Evolutionary conservation across 768 basidiomycete species (phyloP).

Genomic region (Naganishia kalamii): DNA sequence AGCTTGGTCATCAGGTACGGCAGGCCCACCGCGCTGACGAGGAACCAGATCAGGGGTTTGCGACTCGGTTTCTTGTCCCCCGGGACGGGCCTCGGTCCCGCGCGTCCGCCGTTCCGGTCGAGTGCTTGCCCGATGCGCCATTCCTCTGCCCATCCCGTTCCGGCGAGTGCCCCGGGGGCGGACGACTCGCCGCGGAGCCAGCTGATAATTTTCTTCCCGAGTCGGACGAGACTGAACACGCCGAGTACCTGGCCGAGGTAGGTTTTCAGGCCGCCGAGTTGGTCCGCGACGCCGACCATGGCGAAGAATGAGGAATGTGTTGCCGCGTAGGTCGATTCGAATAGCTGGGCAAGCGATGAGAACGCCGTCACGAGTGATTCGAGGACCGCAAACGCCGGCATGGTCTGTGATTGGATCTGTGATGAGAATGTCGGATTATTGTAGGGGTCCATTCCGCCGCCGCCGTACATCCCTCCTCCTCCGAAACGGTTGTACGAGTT

Average conservation of each 20-base stretch:
- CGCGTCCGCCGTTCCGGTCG: constrained; percentile 9
- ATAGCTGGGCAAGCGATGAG: constrained; percentile 89
- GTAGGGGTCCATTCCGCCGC: constrained; percentile 44
- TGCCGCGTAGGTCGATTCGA: constrained; percentile 95
- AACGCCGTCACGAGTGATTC: constrained; percentile 95
- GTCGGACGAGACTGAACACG: constrained; percentile 73
- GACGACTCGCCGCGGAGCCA: constrained; percentile 64
- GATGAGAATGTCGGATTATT: constrained; percentile 62
- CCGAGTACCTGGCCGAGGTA: constrained; percentile 90
- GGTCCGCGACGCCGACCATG: constrained; percentile 83
- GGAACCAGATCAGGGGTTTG: constrained; percentile 87
- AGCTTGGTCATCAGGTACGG: constrained; percentile 90
- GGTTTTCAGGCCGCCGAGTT: constrained; percentile 82
- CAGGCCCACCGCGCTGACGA: constrained; percentile 85
- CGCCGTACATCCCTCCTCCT: constrained; percentile 44
- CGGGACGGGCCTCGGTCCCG: constrained; percentile 35
- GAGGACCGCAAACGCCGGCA: constrained; percentile 84
- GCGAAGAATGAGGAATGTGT: constrained; percentile 92
- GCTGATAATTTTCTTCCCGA: constrained; percentile 39
- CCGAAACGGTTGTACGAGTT: constrained; percentile 26
- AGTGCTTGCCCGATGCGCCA: constrained; percentile 31
- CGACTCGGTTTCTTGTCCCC: constrained; percentile 54
- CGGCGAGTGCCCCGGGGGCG: constrained; percentile 34
- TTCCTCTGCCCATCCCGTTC: constrained; percentile 42
- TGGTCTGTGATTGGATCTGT: constrained; percentile 79